Base-by-base conservation (phyloP, 2,329 filamentous ascomycete species). In the Arachnomyces sp. region DNA sequence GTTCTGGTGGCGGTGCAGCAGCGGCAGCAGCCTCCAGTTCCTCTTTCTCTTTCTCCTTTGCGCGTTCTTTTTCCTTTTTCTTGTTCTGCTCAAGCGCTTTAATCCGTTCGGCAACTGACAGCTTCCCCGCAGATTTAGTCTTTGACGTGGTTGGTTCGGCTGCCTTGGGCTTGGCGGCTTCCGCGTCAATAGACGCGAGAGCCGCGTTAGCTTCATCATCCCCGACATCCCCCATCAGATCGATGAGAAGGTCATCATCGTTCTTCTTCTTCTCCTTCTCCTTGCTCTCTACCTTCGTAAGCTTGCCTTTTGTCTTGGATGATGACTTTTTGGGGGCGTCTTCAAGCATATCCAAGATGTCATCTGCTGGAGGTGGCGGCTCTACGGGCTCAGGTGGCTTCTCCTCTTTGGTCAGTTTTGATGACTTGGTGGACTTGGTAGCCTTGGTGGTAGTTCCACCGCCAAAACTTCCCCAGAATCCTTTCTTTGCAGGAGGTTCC, bases 101-200 rank as follows among this genome's bases (percentile, higher is more conserved):
- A 59, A 78, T 71, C 49, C 70, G 70, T 48, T 78, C 75, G 12
- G 71, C 67, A 31, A 78, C 64, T 36, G 65, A 71, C 11, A 65
- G 60, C 49, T 67, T 69, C 35, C 52, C 57, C 15, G 60, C 43
- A 43, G 60, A 52, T 51, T 68, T 69, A 36, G 63, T 51, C 45
- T 65, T 49, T 34, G 52, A 36, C 28, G 43, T 21, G 8, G 32
- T 68, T 39, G 60, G 64, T 44, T 64, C 58, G 32, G 63, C 58
- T 51, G 63, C 60, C 50, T 59, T 55, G 49, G 60, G 53, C 43
- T 56, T 47, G 51, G 57, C 47, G 42, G 53, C 54, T 53, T 68
- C 60, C 42, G 66, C 62, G 47, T 61, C 60, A 42, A 62, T 56
- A 43, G 57, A 55, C 50, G 57, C 52, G 34, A 49, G 48, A 47